Evolutionary conservation across 371 early-diverging fungal genomes (phyloP).

Genomic region (Lichtheimia ornata): DNA sequence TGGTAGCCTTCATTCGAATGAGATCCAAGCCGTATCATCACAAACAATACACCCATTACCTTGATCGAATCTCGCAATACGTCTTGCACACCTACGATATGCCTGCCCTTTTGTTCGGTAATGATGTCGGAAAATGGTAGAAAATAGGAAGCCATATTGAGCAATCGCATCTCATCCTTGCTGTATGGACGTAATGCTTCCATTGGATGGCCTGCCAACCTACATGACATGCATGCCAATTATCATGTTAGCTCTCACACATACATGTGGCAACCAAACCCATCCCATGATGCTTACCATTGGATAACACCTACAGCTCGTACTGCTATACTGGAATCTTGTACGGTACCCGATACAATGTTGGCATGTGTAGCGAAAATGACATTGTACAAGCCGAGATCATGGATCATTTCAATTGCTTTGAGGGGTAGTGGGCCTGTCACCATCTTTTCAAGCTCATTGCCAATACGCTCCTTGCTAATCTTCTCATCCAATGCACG

Average conservation of each 20-base stretch:
- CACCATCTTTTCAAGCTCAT: conserved; percentile 96
- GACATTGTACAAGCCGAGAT: conserved; percentile 54
- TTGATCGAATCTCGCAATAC: conserved; percentile 45
- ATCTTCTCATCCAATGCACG: conserved; percentile 84
- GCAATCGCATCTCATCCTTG: conserved; percentile 15
- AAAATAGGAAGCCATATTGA: conserved; percentile 43
- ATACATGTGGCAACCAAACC: no score
- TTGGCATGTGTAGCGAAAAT: conserved; percentile 57
- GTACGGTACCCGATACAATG: conserved; percentile 33
- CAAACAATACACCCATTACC: conserved; percentile 15
- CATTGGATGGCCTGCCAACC: conserved; percentile 3
- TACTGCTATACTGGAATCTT: conserved; percentile 32
- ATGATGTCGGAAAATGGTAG: conserved; percentile 46
- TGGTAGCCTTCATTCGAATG: neutral
- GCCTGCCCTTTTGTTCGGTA: conserved; percentile 32
- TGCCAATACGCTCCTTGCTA: conserved; percentile 94
- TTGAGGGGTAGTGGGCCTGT: conserved; percentile 58
- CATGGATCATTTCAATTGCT: conserved; percentile 52
- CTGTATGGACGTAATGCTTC: neutral
- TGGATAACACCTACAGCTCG: conserved; percentile 46
- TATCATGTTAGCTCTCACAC: neutral
- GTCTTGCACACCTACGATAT: conserved; percentile 30
- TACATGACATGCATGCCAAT: no score
- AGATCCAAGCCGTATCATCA: no score
- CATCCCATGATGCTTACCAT: conserved; percentile 35